These are phyloP conservation scores for Mantamonas sphyraenae DNA, from an alignment of 78 protist species.

Conservation along the genomic window DNA sequence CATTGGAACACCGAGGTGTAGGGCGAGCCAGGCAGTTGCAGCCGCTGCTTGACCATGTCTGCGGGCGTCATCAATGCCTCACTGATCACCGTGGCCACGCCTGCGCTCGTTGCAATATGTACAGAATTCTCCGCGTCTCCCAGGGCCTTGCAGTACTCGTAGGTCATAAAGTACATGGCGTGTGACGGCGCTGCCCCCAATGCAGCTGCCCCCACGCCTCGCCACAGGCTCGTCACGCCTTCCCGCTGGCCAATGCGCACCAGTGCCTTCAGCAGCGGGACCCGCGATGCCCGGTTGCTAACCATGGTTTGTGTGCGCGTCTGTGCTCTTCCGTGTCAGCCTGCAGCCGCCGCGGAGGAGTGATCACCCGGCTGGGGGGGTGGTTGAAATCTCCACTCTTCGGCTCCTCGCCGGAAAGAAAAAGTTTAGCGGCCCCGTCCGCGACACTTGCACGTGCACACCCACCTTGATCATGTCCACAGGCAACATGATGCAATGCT, in stretches of 20 bases:
- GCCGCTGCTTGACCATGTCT: conserved; percentile 17
- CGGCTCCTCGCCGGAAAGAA: neutral
- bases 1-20: neutral
- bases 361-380: neutral
- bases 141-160: neutral
- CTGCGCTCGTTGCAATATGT: neutral
- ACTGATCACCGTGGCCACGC: neutral
- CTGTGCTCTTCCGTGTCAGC: neutral
- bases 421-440: neutral
- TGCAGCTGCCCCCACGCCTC: conserved; percentile 5
- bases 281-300: too few relatives aligned
- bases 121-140: too few relatives aligned
- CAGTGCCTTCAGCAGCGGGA: neutral
- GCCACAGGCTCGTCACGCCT: neutral
- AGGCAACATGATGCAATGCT: conserved; percentile 15
- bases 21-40: conserved; percentile 1
- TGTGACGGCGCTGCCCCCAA: conserved; percentile 2
- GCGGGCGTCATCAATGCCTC: conserved; percentile 15
- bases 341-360: neutral
- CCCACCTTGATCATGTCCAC: conserved; percentile 17
- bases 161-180: neutral
- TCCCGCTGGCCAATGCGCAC: neutral
- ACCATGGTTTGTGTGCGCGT: neutral
- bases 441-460: neutral
- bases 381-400: neutral